phyloP scores from a whole-genome alignment of 2,329 filamentous ascomycete species.

The Magnaporthiopsis poae region DNA sequence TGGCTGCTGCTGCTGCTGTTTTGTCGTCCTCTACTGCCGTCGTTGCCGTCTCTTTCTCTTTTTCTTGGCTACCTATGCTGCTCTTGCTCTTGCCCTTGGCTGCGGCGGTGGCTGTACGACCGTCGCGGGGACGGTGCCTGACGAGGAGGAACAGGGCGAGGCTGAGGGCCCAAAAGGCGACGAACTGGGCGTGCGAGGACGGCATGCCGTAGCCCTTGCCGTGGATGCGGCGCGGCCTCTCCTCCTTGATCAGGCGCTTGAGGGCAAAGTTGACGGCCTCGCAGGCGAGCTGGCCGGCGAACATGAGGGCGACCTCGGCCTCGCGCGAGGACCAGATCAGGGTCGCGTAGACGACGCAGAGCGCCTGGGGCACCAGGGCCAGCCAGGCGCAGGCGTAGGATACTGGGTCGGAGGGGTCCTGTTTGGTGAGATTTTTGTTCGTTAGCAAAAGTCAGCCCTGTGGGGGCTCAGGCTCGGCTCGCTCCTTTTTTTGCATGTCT shows the following conservation, averaged over 20 bases:
- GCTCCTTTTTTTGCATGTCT: too few relatives aligned
- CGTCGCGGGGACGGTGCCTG: slow-evolving; percentile 53
- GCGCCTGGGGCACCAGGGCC: slow-evolving; percentile 81
- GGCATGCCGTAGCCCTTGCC: slow-evolving; percentile 97
- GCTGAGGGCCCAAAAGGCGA: slow-evolving; percentile 80
- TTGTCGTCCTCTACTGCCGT: not conserved
- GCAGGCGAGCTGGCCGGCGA: slow-evolving; percentile 81
- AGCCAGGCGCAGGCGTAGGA: slow-evolving; percentile 89
- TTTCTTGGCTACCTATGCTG: not conserved
- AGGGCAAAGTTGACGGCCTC: slow-evolving; percentile 83
- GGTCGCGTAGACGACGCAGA: slow-evolving; percentile 82
- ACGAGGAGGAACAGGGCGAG: slow-evolving; percentile 75
- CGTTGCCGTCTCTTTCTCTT: not conserved
- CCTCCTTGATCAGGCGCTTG: slow-evolving; percentile 86
- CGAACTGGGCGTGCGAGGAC: slow-evolving; percentile 85
- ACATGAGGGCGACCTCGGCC: slow-evolving; percentile 79
- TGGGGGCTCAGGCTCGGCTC: too few relatives aligned
- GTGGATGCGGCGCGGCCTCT: slow-evolving; percentile 71
- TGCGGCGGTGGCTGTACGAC: not conserved
- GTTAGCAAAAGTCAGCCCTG: slow-evolving; percentile 2
- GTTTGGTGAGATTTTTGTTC: slow-evolving; percentile 8
- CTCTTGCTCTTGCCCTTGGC: not conserved
- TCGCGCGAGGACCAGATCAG: slow-evolving; percentile 87
- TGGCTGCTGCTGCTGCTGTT: not conserved
- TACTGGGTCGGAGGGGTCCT: slow-evolving; percentile 78